Evolutionary conservation across 208 protist species (phyloP), one percentile per base, ranked within the genome.

Genomic region (Acanthamoeba pearcei): DNA sequence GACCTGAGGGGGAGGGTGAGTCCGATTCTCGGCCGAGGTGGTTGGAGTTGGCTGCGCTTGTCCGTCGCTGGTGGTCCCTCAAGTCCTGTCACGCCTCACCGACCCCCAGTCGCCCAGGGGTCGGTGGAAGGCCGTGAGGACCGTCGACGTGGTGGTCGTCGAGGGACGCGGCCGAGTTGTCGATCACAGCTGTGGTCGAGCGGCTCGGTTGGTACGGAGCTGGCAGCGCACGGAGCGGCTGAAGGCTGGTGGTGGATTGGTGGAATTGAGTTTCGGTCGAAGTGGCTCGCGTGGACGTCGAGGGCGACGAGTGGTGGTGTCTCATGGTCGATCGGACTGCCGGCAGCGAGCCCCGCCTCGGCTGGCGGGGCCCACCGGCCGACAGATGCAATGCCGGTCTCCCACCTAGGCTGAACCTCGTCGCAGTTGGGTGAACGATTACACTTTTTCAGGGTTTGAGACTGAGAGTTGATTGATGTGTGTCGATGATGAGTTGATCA

Each of bases 361-460:
- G 66, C 0, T 27, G 19, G 57, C 13, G 19, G 1, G 66, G 24
- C 0, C 66, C 10, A 5, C 22, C 27, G 2, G 0, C 66, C 66
- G 27, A 8, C 12, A 38, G 66, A 19, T 74, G n/a, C n/a, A 38
- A 2, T 2, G 0, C 76, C 76, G 46, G 27, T 85, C 76, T 85
- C 76, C 76, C 76, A 85, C 76, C 46, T 85, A 60, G 32, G 70
- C 70, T 78, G 70, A 78, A 78, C 76, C 49, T 85, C 76, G 76
- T 32, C 49, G 76, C 38, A 85, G 46, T 85, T 85, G 76, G 76
- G 27, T 85, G 76, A 85, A 51, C 8, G 76, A 9, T 9, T 82
- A 5, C 17, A 51, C 9, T 2, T 3, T 29, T 8, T 29, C n/a
- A 68, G 62, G 35, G 35, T 38, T 38, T 38, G 35, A 38, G 35